Conservation (phyloP, 148 eudicot species). For the Heliamphora exappendiculata region DNA sequence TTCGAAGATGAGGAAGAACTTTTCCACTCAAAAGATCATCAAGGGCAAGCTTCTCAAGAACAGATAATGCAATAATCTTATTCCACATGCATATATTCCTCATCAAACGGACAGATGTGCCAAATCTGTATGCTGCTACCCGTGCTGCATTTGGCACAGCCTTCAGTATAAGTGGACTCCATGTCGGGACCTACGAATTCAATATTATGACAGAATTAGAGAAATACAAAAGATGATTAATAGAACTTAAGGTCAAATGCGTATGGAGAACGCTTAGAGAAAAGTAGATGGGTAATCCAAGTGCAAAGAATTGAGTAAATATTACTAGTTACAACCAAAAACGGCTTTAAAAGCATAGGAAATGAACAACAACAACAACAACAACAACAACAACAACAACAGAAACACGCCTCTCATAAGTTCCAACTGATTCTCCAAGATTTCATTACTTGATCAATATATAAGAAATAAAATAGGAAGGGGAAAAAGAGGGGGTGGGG, state of each 20-base stretch:
- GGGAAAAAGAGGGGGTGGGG: background rate
- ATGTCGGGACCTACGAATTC: slow-evolving; percentile 68
- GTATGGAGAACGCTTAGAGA: background rate
- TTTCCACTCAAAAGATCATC: slow-evolving; percentile 74
- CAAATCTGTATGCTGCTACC: slow-evolving; percentile 79
- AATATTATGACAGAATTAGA: background rate
- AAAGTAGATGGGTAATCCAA: background rate
- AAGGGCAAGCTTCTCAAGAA: slow-evolving; percentile 72
- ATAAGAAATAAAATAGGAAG: background rate
- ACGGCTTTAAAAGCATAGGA: background rate
- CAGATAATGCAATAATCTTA: slow-evolving; percentile 61
- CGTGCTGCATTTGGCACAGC: slow-evolving; percentile 86
- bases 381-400: no score
- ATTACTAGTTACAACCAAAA: background rate
- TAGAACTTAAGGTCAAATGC: background rate
- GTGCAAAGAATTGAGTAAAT: background rate
- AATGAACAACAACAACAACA: background rate
- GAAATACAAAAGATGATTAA: background rate
- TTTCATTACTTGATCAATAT: background rate
- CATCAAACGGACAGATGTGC: slow-evolving; percentile 73
- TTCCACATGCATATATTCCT: slow-evolving; percentile 88
- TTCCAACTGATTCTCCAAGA: background rate
- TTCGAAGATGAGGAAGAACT: slow-evolving; percentile 77
- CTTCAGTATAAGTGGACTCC: slow-evolving; percentile 69
- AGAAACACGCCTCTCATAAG: background rate